phyloP scores from a whole-genome alignment of 148 eudicot genomes.

The Suaeda aralocaspica region DNA sequence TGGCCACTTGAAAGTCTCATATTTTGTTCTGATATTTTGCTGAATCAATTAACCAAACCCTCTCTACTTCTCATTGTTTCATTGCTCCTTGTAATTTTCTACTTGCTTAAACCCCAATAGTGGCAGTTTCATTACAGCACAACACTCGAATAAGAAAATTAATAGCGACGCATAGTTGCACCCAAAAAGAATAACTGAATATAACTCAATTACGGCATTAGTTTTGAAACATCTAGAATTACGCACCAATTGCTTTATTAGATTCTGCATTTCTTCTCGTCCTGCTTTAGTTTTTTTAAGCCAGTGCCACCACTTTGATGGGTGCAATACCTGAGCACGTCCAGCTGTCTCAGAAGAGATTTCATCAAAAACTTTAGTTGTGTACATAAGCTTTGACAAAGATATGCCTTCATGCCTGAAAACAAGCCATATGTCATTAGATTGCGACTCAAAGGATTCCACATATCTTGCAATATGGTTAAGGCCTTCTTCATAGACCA shows the following conservation, averaged over 20 bases:
- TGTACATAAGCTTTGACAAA: constrained; percentile 88
- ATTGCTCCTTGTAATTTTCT: too few species aligned
- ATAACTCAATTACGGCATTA: neutral
- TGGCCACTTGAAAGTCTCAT: too few species aligned
- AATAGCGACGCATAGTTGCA: neutral
- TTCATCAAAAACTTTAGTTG: constrained; percentile 64
- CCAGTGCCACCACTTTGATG: constrained; percentile 99
- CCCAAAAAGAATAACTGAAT: neutral
- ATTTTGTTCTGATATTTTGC: too few species aligned
- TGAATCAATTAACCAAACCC: too few species aligned
- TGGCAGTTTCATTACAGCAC: too few species aligned
- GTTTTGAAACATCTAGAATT: neutral
- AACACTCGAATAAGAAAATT: too few species aligned
- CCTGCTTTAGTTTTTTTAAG: constrained; percentile 86
- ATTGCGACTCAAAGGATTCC: constrained; percentile 87
- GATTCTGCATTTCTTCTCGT: constrained; percentile 65
- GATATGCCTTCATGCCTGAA: constrained; percentile 92
- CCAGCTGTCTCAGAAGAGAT: constrained; percentile 43
- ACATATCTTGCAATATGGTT: constrained; percentile 94
- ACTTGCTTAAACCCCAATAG: too few species aligned
- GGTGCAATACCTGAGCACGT: constrained; percentile 65
- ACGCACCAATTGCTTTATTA: constrained; percentile 85
- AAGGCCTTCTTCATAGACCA: constrained; percentile 67
- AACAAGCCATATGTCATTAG: constrained; percentile 96
- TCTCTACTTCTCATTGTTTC: too few species aligned